Percentiles rank a stretch among this genome's conserved stretches.
phyloP scores from a whole-genome alignment of 139 green algal genomes.

The Pseudopediastrum boryanum region DNA sequence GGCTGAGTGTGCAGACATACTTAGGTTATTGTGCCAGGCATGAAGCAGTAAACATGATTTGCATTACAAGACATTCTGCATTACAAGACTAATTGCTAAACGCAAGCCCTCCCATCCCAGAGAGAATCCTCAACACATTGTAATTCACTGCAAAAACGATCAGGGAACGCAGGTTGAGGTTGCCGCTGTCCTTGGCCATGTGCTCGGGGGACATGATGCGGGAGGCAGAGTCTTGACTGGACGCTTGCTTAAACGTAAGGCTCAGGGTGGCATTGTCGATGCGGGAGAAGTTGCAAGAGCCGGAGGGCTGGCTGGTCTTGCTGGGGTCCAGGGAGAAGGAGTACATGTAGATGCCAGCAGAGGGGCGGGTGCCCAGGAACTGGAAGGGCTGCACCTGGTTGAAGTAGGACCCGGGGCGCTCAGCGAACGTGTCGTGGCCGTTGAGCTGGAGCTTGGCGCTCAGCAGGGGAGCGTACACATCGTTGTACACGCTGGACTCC shows the following conservation, averaged over 20 bases:
- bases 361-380: neutral
- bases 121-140: neutral
- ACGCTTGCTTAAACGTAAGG: neutral
- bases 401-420: too few relatives aligned
- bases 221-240: neutral
- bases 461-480: neutral
- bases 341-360: slow-evolving; percentile 14
- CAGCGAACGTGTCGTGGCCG: slow-evolving; percentile 30
- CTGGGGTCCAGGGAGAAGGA: slow-evolving; percentile 22
- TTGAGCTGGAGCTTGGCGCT: slow-evolving; percentile 24
- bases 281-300: slow-evolving; percentile 39
- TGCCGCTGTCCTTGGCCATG: neutral
- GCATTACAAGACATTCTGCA: too few relatives aligned
- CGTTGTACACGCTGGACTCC: neutral
- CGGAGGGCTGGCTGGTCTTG: slow-evolving; percentile 33
- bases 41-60: too few relatives aligned
- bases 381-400: too few relatives aligned
- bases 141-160: neutral
- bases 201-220: neutral
- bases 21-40: too few relatives aligned
- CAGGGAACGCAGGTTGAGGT: neutral
- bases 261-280: slow-evolving; percentile 39
- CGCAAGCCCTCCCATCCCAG: neutral
- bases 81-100: neutral
- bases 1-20: too few relatives aligned